These are phyloP conservation scores for Exophiala sp. DNA, from an alignment of 2,329 filamentous ascomycete species.

Conservation along the genomic window DNA sequence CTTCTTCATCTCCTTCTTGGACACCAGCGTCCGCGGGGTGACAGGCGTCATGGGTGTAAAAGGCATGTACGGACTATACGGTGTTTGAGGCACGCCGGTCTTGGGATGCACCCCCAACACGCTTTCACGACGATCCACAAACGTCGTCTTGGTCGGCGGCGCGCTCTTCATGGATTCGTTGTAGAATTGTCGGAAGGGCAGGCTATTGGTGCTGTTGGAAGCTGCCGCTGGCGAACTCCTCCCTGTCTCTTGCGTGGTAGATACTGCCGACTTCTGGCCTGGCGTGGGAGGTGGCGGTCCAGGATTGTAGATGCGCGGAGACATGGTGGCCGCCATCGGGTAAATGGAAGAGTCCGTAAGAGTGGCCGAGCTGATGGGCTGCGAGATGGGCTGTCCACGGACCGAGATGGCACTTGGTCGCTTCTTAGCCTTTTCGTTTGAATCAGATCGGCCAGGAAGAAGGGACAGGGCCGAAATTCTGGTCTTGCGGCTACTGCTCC, in stretches of 20 bases:
- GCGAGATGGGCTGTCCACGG: conserved; percentile 54
- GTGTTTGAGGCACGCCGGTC: conserved; percentile 43
- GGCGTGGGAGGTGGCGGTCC: conserved; percentile 52
- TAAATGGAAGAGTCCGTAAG: conserved; percentile 42
- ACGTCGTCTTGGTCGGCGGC: conserved; percentile 46
- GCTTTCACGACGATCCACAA: conserved; percentile 40
- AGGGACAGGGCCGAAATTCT: conserved; percentile 39
- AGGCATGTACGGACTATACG: conserved; percentile 48
- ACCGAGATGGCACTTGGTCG: conserved; percentile 41
- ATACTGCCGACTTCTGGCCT: conserved; percentile 23
- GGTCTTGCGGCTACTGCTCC: conserved; percentile 35
- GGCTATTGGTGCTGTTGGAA: conserved; percentile 32
- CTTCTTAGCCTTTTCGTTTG: conserved; percentile 39
- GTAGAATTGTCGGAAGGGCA: conserved; percentile 43
- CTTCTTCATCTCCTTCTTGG: conserved; percentile 40
- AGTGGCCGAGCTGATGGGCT: conserved; percentile 46
- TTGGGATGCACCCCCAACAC: conserved; percentile 36
- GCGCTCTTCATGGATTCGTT: conserved; percentile 37
- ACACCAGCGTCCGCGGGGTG: conserved; percentile 38
- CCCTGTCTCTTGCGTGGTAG: conserved; percentile 7
- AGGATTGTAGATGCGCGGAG: conserved; percentile 52
- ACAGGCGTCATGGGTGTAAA: conserved; percentile 47
- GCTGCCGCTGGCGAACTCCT: conserved; percentile 16
- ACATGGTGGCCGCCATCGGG: conserved; percentile 50
- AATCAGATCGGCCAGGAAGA: conserved; percentile 39